Evolutionary conservation across 2,329 filamentous ascomycete species (phyloP).

Genomic region (Aspergillus tubingensis): DNA sequence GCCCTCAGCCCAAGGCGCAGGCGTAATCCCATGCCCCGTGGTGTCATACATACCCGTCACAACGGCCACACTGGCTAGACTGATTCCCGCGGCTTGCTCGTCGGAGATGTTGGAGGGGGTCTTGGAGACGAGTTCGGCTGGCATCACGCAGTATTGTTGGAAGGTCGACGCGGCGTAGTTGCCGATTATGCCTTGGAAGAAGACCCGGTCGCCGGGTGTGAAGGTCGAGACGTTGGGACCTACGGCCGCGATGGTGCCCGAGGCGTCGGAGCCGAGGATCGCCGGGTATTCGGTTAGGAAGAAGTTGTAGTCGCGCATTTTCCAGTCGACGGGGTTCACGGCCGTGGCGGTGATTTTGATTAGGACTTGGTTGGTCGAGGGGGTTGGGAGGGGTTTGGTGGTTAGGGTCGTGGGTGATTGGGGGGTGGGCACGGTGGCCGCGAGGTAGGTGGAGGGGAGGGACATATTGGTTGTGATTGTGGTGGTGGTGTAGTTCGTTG

Average conservation of each 20-base stretch:
- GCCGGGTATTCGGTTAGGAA: slow-evolving; percentile 21
- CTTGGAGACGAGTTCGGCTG: slow-evolving; percentile 34
- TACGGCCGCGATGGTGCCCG: slow-evolving; percentile 18
- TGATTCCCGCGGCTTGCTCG: slow-evolving; percentile 33
- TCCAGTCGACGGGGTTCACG: slow-evolving; percentile 28
- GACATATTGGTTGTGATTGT: too few species aligned
- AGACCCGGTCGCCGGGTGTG: slow-evolving; percentile 30
- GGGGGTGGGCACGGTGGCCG: too few species aligned
- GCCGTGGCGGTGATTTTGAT: slow-evolving; percentile 22
- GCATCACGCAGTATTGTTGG: slow-evolving; percentile 42
- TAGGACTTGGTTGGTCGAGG: slow-evolving; percentile 9
- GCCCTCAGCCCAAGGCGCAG: slow-evolving; percentile 30
- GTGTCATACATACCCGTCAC: slow-evolving; percentile 22
- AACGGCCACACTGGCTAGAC: slow-evolving; percentile 21
- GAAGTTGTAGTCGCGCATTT: slow-evolving; percentile 32
- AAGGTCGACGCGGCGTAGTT: slow-evolving; percentile 35
- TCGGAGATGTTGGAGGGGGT: slow-evolving; percentile 33
- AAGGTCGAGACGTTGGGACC: slow-evolving; percentile 24
- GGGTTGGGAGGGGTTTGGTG: too few species aligned
- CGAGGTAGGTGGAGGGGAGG: too few species aligned
- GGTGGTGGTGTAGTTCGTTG: too few species aligned
- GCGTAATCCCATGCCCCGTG: slow-evolving; percentile 24
- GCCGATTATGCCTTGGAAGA: slow-evolving; percentile 40
- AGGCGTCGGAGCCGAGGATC: slow-evolving; percentile 26
- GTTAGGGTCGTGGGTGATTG: too few species aligned